Conservation (phyloP, 441 rosid species). For the Capsella rubella region DNA sequence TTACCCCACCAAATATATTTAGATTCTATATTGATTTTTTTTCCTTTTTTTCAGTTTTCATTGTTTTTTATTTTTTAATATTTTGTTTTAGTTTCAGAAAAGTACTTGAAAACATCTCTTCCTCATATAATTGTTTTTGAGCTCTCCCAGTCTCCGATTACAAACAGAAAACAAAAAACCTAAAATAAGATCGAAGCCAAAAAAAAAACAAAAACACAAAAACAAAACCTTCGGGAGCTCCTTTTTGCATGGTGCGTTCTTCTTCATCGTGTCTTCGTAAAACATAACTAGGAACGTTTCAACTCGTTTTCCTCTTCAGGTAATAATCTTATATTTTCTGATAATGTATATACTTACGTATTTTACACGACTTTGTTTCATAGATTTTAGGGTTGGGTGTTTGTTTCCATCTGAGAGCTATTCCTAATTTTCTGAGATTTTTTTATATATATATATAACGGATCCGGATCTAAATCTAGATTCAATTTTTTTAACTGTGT, state of each 20-base stretch:
- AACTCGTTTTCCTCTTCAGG: conserved; percentile 41
- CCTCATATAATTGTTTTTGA: conserved; percentile 37
- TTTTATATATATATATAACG: not conserved
- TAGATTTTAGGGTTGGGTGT: not conserved
- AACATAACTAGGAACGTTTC: conserved; percentile 39
- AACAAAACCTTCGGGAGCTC: conserved; percentile 12
- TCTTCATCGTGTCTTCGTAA: conserved; percentile 15
- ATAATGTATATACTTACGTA: not conserved
- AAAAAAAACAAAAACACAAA: too few species aligned
- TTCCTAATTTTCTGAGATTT: not conserved
- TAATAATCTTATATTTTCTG: conserved; percentile 5
- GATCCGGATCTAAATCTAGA: conserved; percentile 20
- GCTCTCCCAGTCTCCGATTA: conserved; percentile 32
- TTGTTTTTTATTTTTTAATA: not conserved
- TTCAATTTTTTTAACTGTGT: not conserved
- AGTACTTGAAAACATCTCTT: conserved; percentile 40
- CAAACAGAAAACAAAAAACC: conserved; percentile 22
- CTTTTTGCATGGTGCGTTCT: conserved; percentile 40
- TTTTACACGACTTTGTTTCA: not conserved
- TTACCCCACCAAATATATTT: conserved; percentile 27
- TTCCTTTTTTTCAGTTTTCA: too few species aligned
- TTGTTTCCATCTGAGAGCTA: not conserved
- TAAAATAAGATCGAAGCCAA: conserved; percentile 19
- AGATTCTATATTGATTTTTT: conserved; percentile 17
- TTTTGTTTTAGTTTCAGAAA: conserved; percentile 15